Evolutionary conservation across 1,139 yeast genomes (phyloP), one percentile per base, ranked within the genome.

Genomic region (Lodderomyces pseudojiufengensis): DNA sequence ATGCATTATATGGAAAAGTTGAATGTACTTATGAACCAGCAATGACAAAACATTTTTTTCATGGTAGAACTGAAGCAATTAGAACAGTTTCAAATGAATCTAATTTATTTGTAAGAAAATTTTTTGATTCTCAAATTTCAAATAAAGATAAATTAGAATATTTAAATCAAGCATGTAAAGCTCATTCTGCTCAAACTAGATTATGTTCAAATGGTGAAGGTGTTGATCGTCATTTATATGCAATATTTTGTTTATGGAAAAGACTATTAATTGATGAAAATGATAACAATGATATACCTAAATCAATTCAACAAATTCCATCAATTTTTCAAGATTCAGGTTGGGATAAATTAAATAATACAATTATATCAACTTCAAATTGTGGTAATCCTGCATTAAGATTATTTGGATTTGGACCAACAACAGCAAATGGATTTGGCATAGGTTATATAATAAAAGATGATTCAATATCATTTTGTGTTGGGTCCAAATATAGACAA

Each of bases 11-110:
- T 55, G 97, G 97, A 31, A 84, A 84, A 53, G 94, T 87, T 29
- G 97, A 87, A 57, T 85, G 95, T 49, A 86, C 95, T 10, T 88
- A 88, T 58, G 97, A 88, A 61, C 97, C 97, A 3, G 95, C 95
- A 9, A 88, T 88, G 97, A 88, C 96, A 2, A 88, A 88, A 57
- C 70, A 70, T 41, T 88, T 80, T 54, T 73, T 81, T 46, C 95
- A 88, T 55, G 97, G 96, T 11, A 74, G 97, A 55, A 88, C 97
- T 0, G 97, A 88, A 59, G 95, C 96, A 4, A 79, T 88, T 37
- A 72, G 96, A 49, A 76, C 95, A 0, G 96, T 87, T 2, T 79
- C 94, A 9, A 71, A 76, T 45, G 88, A 86, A 53, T 84, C 95
- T 2, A 84, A 84, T 53, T 70, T 76, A 35, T 88, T 86, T 64